Percentiles rank a stretch among this genome's conserved stretches.
Conservation (phyloP, 2,329 filamentous ascomycete species). For the Ophiocordyceps polyrhachis-furcata region DNA sequence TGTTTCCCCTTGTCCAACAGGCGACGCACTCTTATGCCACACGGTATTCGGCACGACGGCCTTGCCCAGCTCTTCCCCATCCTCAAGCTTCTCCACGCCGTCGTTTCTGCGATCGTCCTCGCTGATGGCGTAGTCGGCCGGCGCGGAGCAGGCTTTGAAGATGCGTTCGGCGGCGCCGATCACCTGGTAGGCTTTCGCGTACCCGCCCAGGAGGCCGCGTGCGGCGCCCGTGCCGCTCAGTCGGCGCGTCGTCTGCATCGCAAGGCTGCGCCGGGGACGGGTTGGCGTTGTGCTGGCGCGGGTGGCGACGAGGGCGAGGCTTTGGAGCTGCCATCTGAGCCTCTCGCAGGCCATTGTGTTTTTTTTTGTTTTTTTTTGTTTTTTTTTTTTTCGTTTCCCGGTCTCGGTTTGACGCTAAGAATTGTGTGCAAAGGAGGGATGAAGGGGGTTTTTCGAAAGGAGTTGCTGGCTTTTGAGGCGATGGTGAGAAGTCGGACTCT, state of each 20-base stretch:
- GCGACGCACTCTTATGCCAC: slow-evolving; percentile 65
- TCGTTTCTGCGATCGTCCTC: slow-evolving; percentile 45
- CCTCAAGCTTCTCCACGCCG: slow-evolving; percentile 49
- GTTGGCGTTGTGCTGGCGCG: slow-evolving; percentile 9
- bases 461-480: no score
- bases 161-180: slow-evolving; percentile 63
- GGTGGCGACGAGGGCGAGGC: slow-evolving; percentile 16
- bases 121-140: slow-evolving; percentile 62
- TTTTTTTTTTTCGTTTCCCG: no score
- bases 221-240: slow-evolving; percentile 19
- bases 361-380: no score
- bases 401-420: no score
- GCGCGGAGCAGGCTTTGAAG: slow-evolving; percentile 53
- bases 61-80: slow-evolving; percentile 63
- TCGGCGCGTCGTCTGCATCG: slow-evolving; percentile 10
- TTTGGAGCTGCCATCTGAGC: slow-evolving; percentile 25
- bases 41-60: slow-evolving; percentile 13
- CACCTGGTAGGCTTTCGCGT: slow-evolving; percentile 45
- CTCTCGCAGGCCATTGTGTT: slow-evolving; percentile 27
- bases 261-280: not conserved
- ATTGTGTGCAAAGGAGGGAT: no score
- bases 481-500: no score
- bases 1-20: no score
- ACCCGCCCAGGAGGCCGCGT: slow-evolving; percentile 13
- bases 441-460: no score